These are phyloP conservation scores for Pythium vanterpoolii DNA, from an alignment of 352 stramenopile species.

Conservation along the genomic window DNA sequence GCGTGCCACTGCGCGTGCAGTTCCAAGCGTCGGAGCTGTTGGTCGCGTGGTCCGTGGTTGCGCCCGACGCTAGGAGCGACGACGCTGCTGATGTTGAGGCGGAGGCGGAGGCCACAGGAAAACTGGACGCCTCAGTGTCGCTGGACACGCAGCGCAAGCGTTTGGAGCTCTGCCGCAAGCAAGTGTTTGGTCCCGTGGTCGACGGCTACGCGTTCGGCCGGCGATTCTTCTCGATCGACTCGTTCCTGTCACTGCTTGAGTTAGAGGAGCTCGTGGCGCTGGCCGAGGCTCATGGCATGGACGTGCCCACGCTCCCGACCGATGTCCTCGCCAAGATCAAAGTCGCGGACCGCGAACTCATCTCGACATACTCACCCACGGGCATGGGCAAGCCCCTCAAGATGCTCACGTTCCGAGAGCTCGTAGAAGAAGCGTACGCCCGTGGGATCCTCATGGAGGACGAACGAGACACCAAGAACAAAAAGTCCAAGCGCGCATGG, in stretches of 20 bases:
- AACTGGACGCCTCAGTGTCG: constrained; percentile 2
- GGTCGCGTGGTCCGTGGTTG: constrained; percentile 24
- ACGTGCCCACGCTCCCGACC: constrained; percentile 28
- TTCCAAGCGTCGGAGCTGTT: constrained; percentile 44
- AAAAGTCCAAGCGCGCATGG: constrained; percentile 63
- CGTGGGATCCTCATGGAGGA: constrained; percentile 39
- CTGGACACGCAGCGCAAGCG: constrained; percentile 15
- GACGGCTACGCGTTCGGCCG: constrained; percentile 67
- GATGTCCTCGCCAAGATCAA: constrained; percentile 44
- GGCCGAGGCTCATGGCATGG: constrained; percentile 26
- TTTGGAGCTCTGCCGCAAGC: constrained; percentile 16
- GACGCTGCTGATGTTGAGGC: neutral
- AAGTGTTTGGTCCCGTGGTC: constrained; percentile 16
- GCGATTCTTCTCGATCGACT: constrained; percentile 51
- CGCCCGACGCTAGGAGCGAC: neutral
- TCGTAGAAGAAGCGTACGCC: constrained; percentile 52
- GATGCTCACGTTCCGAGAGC: constrained; percentile 53
- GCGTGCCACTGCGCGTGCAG: constrained; percentile 37
- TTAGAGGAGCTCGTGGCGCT: constrained; percentile 38
- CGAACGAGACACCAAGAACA: constrained; percentile 36
- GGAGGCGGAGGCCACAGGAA: neutral
- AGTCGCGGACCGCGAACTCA: constrained; percentile 43
- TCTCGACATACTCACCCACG: constrained; percentile 31
- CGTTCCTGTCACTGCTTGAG: constrained; percentile 49
- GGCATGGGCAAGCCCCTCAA: constrained; percentile 46